Evolutionary conservation across 179 eudicot species (phyloP).

Genomic region (Spergularia azorica): DNA sequence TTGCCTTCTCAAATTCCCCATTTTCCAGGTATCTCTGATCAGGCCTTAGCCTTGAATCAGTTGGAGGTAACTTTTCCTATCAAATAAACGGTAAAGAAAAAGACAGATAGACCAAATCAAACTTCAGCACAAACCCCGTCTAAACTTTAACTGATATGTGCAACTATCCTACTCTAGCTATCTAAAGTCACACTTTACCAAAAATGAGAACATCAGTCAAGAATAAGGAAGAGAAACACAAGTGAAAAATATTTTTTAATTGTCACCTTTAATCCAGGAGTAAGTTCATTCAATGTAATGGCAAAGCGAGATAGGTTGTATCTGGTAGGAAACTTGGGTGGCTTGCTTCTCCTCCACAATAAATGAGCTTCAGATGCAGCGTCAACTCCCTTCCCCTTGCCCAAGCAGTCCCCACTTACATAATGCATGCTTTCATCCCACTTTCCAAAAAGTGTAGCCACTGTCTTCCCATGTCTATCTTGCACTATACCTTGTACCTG

Average conservation of each 20-base stretch:
- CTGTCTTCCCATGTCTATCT: slow-evolving; percentile 80
- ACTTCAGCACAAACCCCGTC: not conserved
- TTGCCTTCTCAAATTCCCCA: slow-evolving; percentile 48
- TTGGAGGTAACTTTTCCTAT: slow-evolving; percentile 47
- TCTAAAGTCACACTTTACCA: not conserved
- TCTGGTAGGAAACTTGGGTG: slow-evolving; percentile 73
- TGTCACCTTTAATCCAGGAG: slow-evolving; percentile 76
- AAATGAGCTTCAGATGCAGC: slow-evolving; percentile 58
- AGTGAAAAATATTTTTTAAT: slow-evolving; percentile 2
- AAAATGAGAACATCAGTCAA: not conserved
- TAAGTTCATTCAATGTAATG: slow-evolving; percentile 84
- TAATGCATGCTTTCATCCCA: slow-evolving; percentile 98
- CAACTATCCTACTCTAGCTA: not conserved
- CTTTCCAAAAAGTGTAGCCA: slow-evolving; percentile 83
- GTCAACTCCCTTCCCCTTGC: slow-evolving; percentile 68
- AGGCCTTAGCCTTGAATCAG: slow-evolving; percentile 50
- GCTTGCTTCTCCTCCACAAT: slow-evolving; percentile 87
- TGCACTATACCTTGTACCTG: slow-evolving; percentile 95
- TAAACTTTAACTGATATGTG: not conserved
- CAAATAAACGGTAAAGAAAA: slow-evolving; percentile 6
- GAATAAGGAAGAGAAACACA: not conserved
- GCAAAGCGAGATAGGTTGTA: slow-evolving; percentile 93
- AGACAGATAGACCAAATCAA: not conserved
- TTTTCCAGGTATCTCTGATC: slow-evolving; percentile 48
- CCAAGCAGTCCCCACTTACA: slow-evolving; percentile 67